Percentiles rank a stretch among this genome's conserved stretches.
phyloP scores from a whole-genome alignment of 352 stramenopile genomes.

The Hyaloperonospora arabidopsidis region DNA sequence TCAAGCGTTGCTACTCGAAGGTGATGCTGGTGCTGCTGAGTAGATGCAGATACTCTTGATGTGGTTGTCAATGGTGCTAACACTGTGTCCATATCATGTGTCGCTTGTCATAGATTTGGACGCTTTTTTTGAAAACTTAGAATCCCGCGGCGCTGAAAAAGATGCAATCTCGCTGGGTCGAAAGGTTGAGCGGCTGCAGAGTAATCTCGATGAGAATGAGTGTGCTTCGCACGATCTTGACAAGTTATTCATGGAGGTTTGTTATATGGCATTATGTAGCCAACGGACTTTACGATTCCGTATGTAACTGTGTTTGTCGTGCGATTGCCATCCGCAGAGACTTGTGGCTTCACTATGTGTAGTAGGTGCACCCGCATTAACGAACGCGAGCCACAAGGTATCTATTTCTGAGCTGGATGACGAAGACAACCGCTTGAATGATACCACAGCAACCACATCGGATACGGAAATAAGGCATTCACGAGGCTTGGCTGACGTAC shows the following conservation, averaged over 20 bases:
- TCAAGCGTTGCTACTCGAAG: conserved; percentile 48
- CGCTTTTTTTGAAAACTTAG: conserved; percentile 14
- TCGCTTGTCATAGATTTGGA: conserved; percentile 16
- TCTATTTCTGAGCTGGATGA: conserved; percentile 12
- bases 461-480: conserved; percentile 4
- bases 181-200: conserved; percentile 14
- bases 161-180: conserved; percentile 4
- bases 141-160: conserved; percentile 8
- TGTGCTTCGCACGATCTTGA: conserved; percentile 18
- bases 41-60: not conserved
- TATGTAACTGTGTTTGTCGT: not conserved
- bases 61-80: too few species aligned
- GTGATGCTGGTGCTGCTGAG: conserved; percentile 13
- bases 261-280: not conserved
- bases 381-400: conserved; percentile 7
- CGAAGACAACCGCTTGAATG: conserved; percentile 17
- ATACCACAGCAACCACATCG: conserved; percentile 5
- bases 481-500: conserved; percentile 9
- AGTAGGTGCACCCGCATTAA: conserved; percentile 5
- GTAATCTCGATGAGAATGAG: conserved; percentile 19
- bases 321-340: conserved; percentile 18
- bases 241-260: conserved; percentile 47
- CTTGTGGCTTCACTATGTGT: conserved; percentile 27
- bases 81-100: too few species aligned
- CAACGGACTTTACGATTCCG: not conserved